Percentiles rank a stretch among this genome's conserved stretches.
Conservation (phyloP, 176 grass and related monocot species). For the Hsuehochloa calcarea region DNA sequence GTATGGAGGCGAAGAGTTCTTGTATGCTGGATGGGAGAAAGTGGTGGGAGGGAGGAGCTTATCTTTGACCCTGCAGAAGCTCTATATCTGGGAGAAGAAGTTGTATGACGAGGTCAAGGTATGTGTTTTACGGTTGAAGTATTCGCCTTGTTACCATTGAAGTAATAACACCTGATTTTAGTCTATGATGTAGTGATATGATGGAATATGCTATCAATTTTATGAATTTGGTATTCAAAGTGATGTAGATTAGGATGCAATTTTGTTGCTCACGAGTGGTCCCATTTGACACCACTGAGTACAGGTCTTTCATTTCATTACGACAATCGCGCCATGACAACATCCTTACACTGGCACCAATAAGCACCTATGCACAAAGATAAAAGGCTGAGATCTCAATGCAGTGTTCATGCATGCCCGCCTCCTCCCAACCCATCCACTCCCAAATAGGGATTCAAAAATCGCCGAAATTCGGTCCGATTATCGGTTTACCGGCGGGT, state of each 20-base stretch:
- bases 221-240: neutral
- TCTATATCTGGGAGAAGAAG: conserved; percentile 90
- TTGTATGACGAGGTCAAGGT: conserved; percentile 89
- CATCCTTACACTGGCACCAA: neutral
- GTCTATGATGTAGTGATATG: neutral
- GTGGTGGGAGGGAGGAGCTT: conserved; percentile 45
- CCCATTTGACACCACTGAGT: neutral
- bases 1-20: conserved; percentile 24
- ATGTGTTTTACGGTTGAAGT: conserved; percentile 12
- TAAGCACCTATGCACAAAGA: neutral
- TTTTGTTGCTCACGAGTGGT: conserved; percentile 7
- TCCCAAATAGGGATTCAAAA: no score
- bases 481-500: no score
- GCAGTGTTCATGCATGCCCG: conserved; percentile 5
- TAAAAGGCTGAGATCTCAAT: conserved; percentile 5
- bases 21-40: conserved; percentile 53
- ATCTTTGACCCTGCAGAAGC: conserved; percentile 72
- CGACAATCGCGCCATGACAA: neutral
- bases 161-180: neutral
- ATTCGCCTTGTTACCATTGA: neutral
- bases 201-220: neutral
- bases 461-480: no score
- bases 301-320: conserved; percentile 7
- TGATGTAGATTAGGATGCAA: neutral
- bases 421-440: neutral